Evolutionary conservation across 768 basidiomycete genomes (phyloP).

Genomic region (Suillus sp.): DNA sequence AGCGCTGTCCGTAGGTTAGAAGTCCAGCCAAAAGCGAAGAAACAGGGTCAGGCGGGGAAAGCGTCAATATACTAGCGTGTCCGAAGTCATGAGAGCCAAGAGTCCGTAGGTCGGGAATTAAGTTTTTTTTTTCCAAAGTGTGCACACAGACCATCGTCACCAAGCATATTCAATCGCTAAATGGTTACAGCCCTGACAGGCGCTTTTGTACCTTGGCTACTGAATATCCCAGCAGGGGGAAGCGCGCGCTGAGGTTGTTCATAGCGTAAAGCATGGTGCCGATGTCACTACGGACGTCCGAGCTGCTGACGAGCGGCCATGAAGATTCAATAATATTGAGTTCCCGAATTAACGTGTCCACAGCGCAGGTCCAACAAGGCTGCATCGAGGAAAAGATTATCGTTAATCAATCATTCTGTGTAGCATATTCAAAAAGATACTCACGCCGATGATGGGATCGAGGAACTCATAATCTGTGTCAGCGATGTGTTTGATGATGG

Average conservation of each 20-base stretch:
- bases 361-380: conserved; percentile 74
- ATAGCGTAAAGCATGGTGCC: conserved; percentile 63
- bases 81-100: background rate
- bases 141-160: background rate
- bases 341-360: conserved; percentile 68
- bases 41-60: conserved; percentile 5
- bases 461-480: conserved; percentile 70
- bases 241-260: conserved; percentile 58
- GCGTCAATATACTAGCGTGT: conserved; percentile 4
- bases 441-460: conserved; percentile 78
- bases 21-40: conserved; percentile 21
- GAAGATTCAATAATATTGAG: conserved; percentile 62
- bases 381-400: conserved; percentile 28
- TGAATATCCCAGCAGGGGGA: conserved; percentile 53
- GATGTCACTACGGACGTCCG: conserved; percentile 65
- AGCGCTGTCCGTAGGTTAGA: conserved; percentile 20
- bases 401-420: background rate
- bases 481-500: conserved; percentile 61
- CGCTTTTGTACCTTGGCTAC: conserved; percentile 35
- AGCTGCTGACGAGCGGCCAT: conserved; percentile 60
- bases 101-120: conserved; percentile 8
- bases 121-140: conserved; percentile 6
- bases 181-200: conserved; percentile 20
- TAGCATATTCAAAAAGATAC: conserved; percentile 25
- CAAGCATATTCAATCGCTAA: background rate